Evolutionary conservation across 2,329 filamentous ascomycete species (phyloP).

Genomic region (Periglandula ipomoeae): DNA sequence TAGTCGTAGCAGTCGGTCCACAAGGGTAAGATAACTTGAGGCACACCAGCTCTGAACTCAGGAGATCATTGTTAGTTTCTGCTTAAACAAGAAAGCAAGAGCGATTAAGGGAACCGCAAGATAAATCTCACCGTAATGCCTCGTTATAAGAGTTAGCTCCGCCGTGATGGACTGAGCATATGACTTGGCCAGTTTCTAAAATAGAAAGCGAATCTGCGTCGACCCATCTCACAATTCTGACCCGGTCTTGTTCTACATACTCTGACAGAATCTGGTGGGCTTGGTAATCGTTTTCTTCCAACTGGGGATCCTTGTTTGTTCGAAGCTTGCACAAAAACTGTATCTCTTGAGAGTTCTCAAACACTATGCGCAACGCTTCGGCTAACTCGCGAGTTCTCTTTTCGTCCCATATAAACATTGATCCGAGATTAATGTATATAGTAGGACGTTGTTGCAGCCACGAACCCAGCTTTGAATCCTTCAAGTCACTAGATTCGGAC

Average conservation of each 20-base stretch:
- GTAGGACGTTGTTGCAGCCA: slow-evolving; percentile 35
- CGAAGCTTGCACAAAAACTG: slow-evolving; percentile 26
- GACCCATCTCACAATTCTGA: slow-evolving; percentile 31
- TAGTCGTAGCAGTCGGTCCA: slow-evolving; percentile 39
- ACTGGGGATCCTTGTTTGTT: slow-evolving; percentile 2
- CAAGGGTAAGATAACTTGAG: slow-evolving; percentile 32
- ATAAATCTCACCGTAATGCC: slow-evolving; percentile 25
- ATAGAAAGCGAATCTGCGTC: slow-evolving; percentile 25
- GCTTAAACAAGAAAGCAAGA: neutral
- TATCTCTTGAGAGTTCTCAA: slow-evolving; percentile 20
- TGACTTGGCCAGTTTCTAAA: slow-evolving; percentile 26
- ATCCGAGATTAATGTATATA: slow-evolving; percentile 38
- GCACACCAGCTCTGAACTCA: slow-evolving; percentile 37
- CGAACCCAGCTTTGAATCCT: slow-evolving; percentile 20
- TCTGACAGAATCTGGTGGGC: slow-evolving; percentile 15
- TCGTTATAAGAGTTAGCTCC: slow-evolving; percentile 35
- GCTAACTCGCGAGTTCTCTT: slow-evolving; percentile 29
- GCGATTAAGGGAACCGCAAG: neutral
- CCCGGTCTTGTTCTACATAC: slow-evolving; percentile 18
- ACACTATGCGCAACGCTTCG: slow-evolving; percentile 22
- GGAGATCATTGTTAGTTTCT: too few species aligned
- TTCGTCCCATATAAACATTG: slow-evolving; percentile 21
- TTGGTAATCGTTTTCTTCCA: neutral
- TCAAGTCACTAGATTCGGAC: slow-evolving; percentile 17
- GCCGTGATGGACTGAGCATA: slow-evolving; percentile 34